Percentiles rank a stretch among this genome's conserved stretches.
phyloP scores from a whole-genome alignment of 2,329 filamentous ascomycete species.

The Pseudogymnoascus sp. region DNA sequence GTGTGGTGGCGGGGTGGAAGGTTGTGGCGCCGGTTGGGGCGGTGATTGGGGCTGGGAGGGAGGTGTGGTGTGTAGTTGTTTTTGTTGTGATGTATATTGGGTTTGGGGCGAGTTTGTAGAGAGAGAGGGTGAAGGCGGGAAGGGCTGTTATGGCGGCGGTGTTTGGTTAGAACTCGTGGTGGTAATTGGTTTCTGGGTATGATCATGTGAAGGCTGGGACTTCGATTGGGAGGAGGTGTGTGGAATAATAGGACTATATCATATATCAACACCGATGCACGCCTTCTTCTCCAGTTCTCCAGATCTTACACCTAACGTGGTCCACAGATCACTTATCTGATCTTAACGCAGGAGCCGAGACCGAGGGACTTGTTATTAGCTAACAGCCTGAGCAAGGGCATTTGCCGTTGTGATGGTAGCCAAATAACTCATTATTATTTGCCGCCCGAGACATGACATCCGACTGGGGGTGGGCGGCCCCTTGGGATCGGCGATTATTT shows the following conservation, averaged over 20 bases:
- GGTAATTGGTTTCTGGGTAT: not conserved
- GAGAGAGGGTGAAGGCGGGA: not conserved
- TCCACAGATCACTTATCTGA: no score
- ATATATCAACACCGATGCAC: not conserved
- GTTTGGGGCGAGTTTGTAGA: not conserved
- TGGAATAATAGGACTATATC: not conserved
- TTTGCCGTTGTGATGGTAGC: no score
- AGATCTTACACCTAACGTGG: no score
- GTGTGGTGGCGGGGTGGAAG: conserved; percentile 28
- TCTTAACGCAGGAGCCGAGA: no score
- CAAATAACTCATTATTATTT: no score
- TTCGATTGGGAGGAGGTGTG: not conserved
- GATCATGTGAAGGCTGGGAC: not conserved
- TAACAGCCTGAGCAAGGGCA: no score
- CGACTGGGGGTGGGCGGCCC: no score
- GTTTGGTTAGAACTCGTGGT: not conserved
- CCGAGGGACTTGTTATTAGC: no score
- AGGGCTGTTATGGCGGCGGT: not conserved
- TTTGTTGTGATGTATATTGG: not conserved
- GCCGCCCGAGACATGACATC: no score
- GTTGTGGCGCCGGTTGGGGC: not conserved
- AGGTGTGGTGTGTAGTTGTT: not conserved
- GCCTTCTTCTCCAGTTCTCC: not conserved
- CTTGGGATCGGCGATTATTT: no score
- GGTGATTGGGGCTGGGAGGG: not conserved